Evolutionary conservation across 2,329 filamentous ascomycete genomes (phyloP).

Genomic region (Sporothrix inflata): DNA sequence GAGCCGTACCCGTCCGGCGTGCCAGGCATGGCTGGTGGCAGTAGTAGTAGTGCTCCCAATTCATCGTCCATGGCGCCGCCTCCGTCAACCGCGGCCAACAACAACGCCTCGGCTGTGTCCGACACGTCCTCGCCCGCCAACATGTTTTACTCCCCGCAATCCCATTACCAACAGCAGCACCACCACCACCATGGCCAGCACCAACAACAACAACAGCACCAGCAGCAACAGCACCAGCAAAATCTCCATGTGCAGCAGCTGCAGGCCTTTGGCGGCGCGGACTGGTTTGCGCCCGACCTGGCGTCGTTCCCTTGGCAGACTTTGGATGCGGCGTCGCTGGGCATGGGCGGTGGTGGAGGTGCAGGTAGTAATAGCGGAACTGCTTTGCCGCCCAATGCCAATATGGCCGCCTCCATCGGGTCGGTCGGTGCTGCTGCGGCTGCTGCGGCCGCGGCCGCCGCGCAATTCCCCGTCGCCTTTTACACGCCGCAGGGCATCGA

Average conservation of each 20-base stretch:
- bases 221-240: slow-evolving; percentile 17
- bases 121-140: slow-evolving; percentile 8
- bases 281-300: slow-evolving; percentile 29
- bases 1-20: not conserved
- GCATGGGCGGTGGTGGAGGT: not conserved
- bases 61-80: slow-evolving; percentile 16
- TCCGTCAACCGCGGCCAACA: not conserved
- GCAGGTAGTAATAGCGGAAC: not conserved
- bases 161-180: slow-evolving; percentile 17
- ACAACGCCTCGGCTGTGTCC: not conserved
- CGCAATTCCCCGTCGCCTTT: not conserved
- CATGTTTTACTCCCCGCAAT: slow-evolving; percentile 19
- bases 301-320: slow-evolving; percentile 24
- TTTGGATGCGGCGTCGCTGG: slow-evolving; percentile 3
- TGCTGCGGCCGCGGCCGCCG: not conserved
- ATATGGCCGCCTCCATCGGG: not conserved
- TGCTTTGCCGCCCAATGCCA: not conserved
- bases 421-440: not conserved
- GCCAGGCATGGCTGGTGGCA: not conserved
- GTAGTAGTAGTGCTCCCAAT: not conserved
- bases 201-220: slow-evolving; percentile 19
- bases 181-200: slow-evolving; percentile 15
- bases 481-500: slow-evolving; percentile 15
- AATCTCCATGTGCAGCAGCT: slow-evolving; percentile 24
- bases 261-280: slow-evolving; percentile 22